phyloP scores from a whole-genome alignment of 257 asterid genomes.

The Echium plantagineum region DNA sequence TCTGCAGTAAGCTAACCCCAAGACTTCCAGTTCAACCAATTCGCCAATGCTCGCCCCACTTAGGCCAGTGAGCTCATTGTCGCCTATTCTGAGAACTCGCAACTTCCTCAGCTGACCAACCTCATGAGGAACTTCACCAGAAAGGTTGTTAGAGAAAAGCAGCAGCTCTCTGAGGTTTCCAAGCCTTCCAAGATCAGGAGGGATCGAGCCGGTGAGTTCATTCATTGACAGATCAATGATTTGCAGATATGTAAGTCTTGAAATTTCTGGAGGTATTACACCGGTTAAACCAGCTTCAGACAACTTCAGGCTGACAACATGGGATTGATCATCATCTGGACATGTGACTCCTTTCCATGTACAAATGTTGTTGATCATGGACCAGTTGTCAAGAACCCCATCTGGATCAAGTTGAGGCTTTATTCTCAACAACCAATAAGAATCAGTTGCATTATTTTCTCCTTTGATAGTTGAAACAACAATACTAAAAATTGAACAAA shows the following conservation, averaged over 20 bases:
- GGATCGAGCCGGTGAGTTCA: slow-evolving; percentile 51
- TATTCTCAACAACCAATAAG: slow-evolving; percentile 40
- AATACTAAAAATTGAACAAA: slow-evolving; percentile 21
- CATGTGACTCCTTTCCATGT: slow-evolving; percentile 73
- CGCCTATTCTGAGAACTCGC: slow-evolving; percentile 68
- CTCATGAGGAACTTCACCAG: slow-evolving; percentile 49
- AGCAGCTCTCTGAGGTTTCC: slow-evolving; percentile 41
- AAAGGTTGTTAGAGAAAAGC: slow-evolving; percentile 56
- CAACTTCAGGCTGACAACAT: slow-evolving; percentile 41
- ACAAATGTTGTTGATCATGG: slow-evolving; percentile 39
- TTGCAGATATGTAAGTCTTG: slow-evolving; percentile 48
- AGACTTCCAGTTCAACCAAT: slow-evolving; percentile 40
- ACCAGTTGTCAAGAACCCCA: slow-evolving; percentile 55
- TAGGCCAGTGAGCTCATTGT: slow-evolving; percentile 53
- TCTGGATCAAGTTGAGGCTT: slow-evolving; percentile 52
- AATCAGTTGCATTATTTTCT: slow-evolving; percentile 29
- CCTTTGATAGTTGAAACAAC: slow-evolving; percentile 18
- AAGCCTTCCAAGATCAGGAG: slow-evolving; percentile 44
- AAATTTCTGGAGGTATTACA: slow-evolving; percentile 39
- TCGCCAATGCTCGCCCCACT: slow-evolving; percentile 34
- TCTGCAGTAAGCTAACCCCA: slow-evolving; percentile 67
- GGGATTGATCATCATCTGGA: slow-evolving; percentile 39
- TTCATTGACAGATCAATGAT: slow-evolving; percentile 54
- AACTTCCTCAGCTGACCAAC: slow-evolving; percentile 44
- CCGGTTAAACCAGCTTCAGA: slow-evolving; percentile 49